These are phyloP conservation scores for Flaveria bidentis DNA, from an alignment of 129 eudicot genomes.

Conservation along the genomic window DNA sequence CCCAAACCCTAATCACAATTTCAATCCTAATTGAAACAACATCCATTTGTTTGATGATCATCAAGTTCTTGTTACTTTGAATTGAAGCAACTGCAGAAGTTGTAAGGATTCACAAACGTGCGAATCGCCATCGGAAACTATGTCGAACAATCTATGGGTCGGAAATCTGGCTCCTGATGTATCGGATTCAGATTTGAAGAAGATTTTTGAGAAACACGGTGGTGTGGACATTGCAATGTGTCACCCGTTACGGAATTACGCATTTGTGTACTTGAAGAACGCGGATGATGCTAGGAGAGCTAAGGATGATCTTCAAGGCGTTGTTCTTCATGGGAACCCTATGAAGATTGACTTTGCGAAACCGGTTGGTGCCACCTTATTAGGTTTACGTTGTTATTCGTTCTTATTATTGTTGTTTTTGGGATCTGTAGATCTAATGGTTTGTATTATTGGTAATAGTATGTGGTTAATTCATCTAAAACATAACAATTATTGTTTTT, in stretches of 20 bases:
- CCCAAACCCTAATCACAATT: conserved; percentile 19
- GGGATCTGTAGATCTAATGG: not conserved
- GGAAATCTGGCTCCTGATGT: conserved; percentile 55
- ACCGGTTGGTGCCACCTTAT: conserved; percentile 51
- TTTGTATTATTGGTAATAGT: not conserved
- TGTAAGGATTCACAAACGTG: not conserved
- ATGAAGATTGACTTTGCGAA: conserved; percentile 68
- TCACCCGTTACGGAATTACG: conserved; percentile 49
- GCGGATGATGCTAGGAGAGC: conserved; percentile 50
- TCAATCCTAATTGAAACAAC: not conserved
- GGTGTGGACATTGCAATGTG: conserved; percentile 38
- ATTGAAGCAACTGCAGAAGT: not conserved
- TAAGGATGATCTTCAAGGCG: conserved; percentile 46
- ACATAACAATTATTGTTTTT: not conserved
- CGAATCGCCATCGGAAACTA: conserved; percentile 14
- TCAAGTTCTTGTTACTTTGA: conserved; percentile 6
- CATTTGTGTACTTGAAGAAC: conserved; percentile 50
- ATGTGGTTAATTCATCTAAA: not conserved
- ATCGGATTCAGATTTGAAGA: conserved; percentile 47
- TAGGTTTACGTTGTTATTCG: conserved; percentile 25
- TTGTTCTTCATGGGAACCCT: conserved; percentile 32
- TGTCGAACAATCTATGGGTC: conserved; percentile 55
- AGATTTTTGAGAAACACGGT: conserved; percentile 48
- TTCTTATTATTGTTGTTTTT: conserved; percentile 5
- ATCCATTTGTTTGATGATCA: not conserved